Evolutionary conservation across 306 rosid species (phyloP).

Genomic region (Chamaecrista fasciculata): DNA sequence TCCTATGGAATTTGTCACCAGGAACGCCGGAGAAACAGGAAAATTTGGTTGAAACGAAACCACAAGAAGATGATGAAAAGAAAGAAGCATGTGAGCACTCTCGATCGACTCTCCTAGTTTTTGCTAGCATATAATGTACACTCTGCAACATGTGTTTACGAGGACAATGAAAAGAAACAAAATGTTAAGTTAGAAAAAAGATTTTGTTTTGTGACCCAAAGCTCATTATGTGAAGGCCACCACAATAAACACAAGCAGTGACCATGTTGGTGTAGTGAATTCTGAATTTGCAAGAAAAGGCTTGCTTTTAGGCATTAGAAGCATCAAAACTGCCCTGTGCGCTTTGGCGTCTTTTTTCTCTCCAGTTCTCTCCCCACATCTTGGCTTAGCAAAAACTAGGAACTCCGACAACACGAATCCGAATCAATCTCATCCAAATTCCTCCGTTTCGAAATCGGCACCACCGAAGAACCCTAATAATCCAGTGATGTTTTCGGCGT

Average conservation of each 20-base stretch:
- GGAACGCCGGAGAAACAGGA: not conserved
- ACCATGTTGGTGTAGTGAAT: conserved; percentile 26
- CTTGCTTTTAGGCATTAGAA: conserved; percentile 34
- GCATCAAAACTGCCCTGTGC: conserved; percentile 73
- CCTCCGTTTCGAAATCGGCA: too few relatives aligned
- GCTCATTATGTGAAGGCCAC: conserved; percentile 36
- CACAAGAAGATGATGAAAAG: not conserved
- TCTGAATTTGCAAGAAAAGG: not conserved
- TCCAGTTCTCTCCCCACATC: conserved; percentile 95
- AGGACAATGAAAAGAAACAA: conserved; percentile 13
- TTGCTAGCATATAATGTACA: conserved; percentile 43
- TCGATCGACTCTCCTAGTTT: conserved; percentile 21
- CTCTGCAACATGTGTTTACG: conserved; percentile 14
- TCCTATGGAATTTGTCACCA: too few relatives aligned
- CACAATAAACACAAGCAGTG: conserved; percentile 20
- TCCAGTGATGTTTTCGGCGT: too few relatives aligned
- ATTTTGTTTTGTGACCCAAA: conserved; percentile 22
- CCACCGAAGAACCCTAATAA: too few relatives aligned
- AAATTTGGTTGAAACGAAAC: conserved; percentile 4
- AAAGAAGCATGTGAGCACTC: conserved; percentile 31
- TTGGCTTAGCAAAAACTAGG: too few relatives aligned
- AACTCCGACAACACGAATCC: too few relatives aligned
- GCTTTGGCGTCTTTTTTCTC: conserved; percentile 72
- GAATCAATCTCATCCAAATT: too few relatives aligned
- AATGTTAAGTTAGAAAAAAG: conserved; percentile 39